phyloP scores from a whole-genome alignment of 352 stramenopile genomes.

The Phytophthora pistaciae region DNA sequence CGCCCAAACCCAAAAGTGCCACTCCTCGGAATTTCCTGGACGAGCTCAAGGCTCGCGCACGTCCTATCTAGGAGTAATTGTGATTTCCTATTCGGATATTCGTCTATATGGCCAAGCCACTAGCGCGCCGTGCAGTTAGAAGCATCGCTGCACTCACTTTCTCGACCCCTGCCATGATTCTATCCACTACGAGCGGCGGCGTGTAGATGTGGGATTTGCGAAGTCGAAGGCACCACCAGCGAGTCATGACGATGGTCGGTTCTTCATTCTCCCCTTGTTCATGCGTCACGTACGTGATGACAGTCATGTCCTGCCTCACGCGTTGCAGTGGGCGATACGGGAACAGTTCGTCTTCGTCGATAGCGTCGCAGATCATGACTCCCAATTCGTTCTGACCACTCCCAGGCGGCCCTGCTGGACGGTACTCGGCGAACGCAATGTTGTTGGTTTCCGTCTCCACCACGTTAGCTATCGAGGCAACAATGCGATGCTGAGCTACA shows the following conservation, averaged over 20 bases:
- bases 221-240: constrained; percentile 42
- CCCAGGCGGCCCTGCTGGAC: constrained; percentile 1
- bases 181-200: constrained; percentile 31
- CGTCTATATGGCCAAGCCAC: background rate
- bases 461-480: constrained; percentile 36
- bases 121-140: constrained; percentile 4
- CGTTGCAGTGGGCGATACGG: constrained; percentile 46
- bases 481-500: constrained; percentile 48
- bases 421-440: constrained; percentile 49
- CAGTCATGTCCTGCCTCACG: constrained; percentile 46
- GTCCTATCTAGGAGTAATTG: background rate
- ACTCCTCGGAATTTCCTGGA: constrained; percentile 40
- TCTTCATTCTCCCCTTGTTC: constrained; percentile 22
- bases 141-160: constrained; percentile 41
- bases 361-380: constrained; percentile 42
- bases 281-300: constrained; percentile 33
- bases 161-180: constrained; percentile 30
- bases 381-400: constrained; percentile 34
- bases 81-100: background rate
- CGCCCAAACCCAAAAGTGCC: background rate
- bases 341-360: constrained; percentile 54
- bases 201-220: constrained; percentile 32
- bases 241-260: constrained; percentile 35
- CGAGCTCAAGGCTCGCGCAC: constrained; percentile 45
- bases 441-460: constrained; percentile 55